Conservation (phyloP, 1,284 basidiomycete genomes). For the Tilletia indica region DNA sequence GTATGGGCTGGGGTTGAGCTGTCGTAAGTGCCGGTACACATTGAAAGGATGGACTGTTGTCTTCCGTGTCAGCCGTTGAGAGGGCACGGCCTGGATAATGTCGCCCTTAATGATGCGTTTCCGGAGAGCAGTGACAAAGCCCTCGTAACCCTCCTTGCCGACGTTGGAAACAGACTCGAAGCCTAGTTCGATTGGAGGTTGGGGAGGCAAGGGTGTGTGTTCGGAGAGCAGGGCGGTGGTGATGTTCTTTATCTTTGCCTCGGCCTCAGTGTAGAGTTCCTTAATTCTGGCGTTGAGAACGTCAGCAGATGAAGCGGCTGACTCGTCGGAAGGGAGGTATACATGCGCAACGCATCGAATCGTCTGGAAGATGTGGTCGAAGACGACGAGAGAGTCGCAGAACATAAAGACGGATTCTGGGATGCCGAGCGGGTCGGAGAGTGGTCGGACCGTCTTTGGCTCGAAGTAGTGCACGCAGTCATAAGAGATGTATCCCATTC, state of each 20-base stretch:
- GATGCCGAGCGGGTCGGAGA: constrained; percentile 73
- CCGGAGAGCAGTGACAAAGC: constrained; percentile 87
- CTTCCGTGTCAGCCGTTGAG: constrained; percentile 79
- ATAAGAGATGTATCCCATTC: constrained; percentile 95
- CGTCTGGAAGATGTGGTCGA: constrained; percentile 93
- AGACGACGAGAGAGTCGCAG: constrained; percentile 87
- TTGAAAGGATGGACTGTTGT: constrained; percentile 95
- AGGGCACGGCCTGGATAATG: constrained; percentile 98
- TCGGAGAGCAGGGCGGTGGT: constrained; percentile 26
- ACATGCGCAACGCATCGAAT: constrained; percentile 94
- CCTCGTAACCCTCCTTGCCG: constrained; percentile 87
- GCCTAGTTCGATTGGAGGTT: constrained; percentile 56
- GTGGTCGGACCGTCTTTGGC: constrained; percentile 65
- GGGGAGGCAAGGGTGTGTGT: constrained; percentile 63
- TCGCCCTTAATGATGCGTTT: constrained; percentile 92
- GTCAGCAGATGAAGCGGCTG: constrained; percentile 57
- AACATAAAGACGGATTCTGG: constrained; percentile 98
- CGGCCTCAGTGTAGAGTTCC: constrained; percentile 8
- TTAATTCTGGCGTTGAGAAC: constrained; percentile 25
- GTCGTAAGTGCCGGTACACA: constrained; percentile 84
- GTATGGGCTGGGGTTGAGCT: constrained; percentile 95
- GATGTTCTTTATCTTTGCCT: constrained; percentile 24
- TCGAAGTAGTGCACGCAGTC: constrained; percentile 97
- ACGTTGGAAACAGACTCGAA: constrained; percentile 75
- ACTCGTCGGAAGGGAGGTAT: constrained; percentile 66